Conservation (phyloP, 768 basidiomycete genomes). For the Phlebiopsis flavidoalba region DNA sequence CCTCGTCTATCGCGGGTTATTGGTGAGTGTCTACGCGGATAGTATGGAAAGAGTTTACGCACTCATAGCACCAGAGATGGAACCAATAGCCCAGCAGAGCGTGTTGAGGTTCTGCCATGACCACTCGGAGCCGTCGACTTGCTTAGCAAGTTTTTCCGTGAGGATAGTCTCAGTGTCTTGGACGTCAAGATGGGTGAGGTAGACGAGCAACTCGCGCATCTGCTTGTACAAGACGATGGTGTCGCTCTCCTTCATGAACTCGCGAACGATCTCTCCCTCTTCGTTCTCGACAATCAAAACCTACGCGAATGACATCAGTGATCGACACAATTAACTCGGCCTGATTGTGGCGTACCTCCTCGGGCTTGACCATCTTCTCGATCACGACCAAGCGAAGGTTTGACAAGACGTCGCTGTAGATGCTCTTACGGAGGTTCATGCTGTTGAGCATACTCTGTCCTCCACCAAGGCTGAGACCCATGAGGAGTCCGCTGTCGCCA, state of each 20-base stretch:
- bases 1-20: constrained; percentile 63
- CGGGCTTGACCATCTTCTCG: constrained; percentile 99
- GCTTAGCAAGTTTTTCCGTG: constrained; percentile 94
- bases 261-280: constrained; percentile 98
- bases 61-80: constrained; percentile 99
- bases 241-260: constrained; percentile 98
- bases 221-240: constrained; percentile 99
- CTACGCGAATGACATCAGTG: constrained; percentile 32
- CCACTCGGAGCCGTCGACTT: constrained; percentile 98
- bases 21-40: not conserved
- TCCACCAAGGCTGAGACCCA: constrained; percentile 80
- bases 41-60: constrained; percentile 28
- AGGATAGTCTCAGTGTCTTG: constrained; percentile 94
- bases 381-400: constrained; percentile 95
- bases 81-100: constrained; percentile 99
- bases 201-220: constrained; percentile 96
- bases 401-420: constrained; percentile 92
- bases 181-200: constrained; percentile 96
- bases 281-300: constrained; percentile 99
- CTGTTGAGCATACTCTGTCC: constrained; percentile 67
- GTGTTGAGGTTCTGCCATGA: constrained; percentile 99
- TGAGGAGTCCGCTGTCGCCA: constrained; percentile 79
- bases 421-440: constrained; percentile 84
- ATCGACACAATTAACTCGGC: not conserved
- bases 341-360: constrained; percentile 67